phyloP scores from a whole-genome alignment of 163 green algal genomes.

The Volvox carteri region DNA sequence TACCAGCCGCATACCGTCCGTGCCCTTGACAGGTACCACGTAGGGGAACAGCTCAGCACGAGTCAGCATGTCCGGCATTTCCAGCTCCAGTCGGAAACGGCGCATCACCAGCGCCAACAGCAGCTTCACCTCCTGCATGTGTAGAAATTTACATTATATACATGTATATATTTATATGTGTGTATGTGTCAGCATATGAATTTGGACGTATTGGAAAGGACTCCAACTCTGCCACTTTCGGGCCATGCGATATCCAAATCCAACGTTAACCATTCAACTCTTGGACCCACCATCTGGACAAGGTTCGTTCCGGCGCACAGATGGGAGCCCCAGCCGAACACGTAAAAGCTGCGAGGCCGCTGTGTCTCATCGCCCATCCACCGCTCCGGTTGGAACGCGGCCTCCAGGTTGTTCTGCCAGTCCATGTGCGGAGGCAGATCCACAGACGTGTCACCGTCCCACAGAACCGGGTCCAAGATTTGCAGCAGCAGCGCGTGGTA shows the following conservation, averaged over 20 bases:
- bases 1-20: slow-evolving; percentile 18
- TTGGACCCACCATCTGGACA: slow-evolving; percentile 4
- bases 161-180: neutral
- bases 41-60: slow-evolving; percentile 21
- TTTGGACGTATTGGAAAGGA: neutral
- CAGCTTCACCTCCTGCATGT: slow-evolving; percentile 39
- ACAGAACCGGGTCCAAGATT: slow-evolving; percentile 54
- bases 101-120: slow-evolving; percentile 44
- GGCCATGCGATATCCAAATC: neutral
- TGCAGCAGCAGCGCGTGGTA: slow-evolving; percentile 30
- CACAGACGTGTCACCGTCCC: slow-evolving; percentile 39
- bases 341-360: slow-evolving; percentile 8
- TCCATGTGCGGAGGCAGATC: slow-evolving; percentile 60
- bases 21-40: slow-evolving; percentile 25
- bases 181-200: neutral
- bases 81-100: neutral
- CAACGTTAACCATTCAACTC: neutral
- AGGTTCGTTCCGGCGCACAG: slow-evolving; percentile 44
- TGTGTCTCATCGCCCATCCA: slow-evolving; percentile 40
- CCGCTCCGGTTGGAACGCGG: slow-evolving; percentile 49
- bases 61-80: slow-evolving; percentile 30
- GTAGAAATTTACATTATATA: neutral
- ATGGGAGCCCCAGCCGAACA: slow-evolving; percentile 32
- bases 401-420: slow-evolving; percentile 50
- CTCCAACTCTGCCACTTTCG: neutral